Base-by-base conservation (phyloP, 2,329 filamentous ascomycete genomes). In the Fusarium caatingaense region DNA sequence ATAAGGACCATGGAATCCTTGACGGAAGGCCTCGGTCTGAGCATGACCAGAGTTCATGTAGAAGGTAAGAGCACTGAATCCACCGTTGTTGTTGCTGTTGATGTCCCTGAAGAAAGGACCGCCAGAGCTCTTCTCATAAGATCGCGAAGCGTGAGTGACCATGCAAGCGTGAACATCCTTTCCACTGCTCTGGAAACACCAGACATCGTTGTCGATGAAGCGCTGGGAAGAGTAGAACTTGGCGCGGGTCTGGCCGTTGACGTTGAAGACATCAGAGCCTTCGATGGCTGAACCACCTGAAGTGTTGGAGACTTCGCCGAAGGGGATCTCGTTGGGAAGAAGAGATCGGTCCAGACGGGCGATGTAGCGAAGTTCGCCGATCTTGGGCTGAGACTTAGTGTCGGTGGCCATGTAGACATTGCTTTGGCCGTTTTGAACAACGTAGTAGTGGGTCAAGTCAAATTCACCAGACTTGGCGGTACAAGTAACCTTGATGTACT, bases 141-240 rank as follows among this genome's bases (percentile, higher is more conserved):
- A 80, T 42, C 73, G 73, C 46, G 73, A 76, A 85, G 85, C 51
- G 86, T 83, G 56, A 6, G 73, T 60, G 37, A 90, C 80, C 77
- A 91, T 87, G 77, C 89, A 92, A 13, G 87, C 88, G 69, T 89
- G 87, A 40, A 87, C 83, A 27, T 78, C 72, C 50, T 80, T 77
- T 56, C 76, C 73, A 30, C 77, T 78, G 63, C 86, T 85, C 62
- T 84, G 85, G 40, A 89, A 86, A 77, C 89, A 92, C 75, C 90
- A 89, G 27, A 86, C 83, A 46, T 87, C 81, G 71, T 91, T 89
- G 75, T 92, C 90, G 74, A 92, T 91, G 78, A 91, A 92, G n/a
- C 89, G 84, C 66, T 90, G 83, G 62, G 87, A 89, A 3, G 88
- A 90, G 80, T 90, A 92, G 81, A 92, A 92, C 77, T 92, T 92